Evolutionary conservation across 2,329 filamentous ascomycete genomes (phyloP).

Genomic region (Colletotrichum abscissum): DNA sequence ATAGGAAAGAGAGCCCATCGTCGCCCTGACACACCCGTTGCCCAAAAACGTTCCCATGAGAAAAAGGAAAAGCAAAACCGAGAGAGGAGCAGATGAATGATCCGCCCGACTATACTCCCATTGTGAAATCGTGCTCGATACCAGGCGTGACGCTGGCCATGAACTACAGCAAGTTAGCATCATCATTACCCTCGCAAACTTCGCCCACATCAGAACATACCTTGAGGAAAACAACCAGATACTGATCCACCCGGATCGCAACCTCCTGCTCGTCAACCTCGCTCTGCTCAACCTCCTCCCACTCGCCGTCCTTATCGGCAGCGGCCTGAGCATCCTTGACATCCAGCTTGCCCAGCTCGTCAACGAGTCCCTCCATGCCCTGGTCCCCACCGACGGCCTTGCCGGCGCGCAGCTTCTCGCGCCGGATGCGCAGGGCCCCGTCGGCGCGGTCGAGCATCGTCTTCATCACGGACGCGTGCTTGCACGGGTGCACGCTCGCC

Average conservation of each 20-base stretch:
- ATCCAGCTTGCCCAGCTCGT: constrained; percentile 78
- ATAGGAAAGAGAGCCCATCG: neutral
- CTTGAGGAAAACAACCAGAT: constrained; percentile 88
- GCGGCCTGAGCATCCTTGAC: constrained; percentile 63
- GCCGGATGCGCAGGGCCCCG: constrained; percentile 87
- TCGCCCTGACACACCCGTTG: neutral
- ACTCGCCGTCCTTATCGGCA: constrained; percentile 65
- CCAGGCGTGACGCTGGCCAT: constrained; percentile 93
- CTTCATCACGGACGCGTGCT: constrained; percentile 98
- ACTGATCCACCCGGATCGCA: constrained; percentile 88
- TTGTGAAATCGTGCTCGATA: constrained; percentile 98
- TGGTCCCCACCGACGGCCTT: constrained; percentile 60
- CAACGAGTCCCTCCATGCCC: constrained; percentile 88
- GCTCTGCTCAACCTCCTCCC: constrained; percentile 72
- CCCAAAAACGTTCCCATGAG: neutral
- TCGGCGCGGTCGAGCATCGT: constrained; percentile 94
- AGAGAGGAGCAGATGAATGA: neutral
- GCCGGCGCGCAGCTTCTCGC: constrained; percentile 80
- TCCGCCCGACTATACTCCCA: constrained; percentile 76
- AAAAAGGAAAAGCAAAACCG: neutral
- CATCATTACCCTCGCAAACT: neutral
- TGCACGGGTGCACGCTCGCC: constrained; percentile 96
- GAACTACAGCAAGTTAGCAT: constrained; percentile 60
- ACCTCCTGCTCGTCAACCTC: constrained; percentile 77
- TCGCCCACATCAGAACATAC: constrained; percentile 52